phyloP scores from a whole-genome alignment of 257 asterid species.

The Solanum bukasovii region DNA sequence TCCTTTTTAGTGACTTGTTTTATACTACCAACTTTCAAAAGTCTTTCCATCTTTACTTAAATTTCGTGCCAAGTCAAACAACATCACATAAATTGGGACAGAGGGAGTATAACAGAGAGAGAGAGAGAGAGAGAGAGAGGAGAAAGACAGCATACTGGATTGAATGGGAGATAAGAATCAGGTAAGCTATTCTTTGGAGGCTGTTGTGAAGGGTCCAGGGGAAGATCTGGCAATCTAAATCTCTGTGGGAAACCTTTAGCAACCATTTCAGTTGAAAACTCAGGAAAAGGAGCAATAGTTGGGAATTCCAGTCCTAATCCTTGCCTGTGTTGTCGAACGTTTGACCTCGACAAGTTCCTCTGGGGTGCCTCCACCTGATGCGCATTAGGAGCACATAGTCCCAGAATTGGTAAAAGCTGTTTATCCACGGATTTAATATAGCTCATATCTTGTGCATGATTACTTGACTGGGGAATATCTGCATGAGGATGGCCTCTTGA shows the following conservation, averaged over 20 bases:
- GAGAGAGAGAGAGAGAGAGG: constrained; percentile 2
- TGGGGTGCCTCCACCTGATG: constrained; percentile 22
- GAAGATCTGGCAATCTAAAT: constrained; percentile 10
- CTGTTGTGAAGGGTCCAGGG: constrained; percentile 15
- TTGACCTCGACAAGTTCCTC: constrained; percentile 14
- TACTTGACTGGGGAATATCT: constrained; percentile 12
- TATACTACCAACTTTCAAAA: not conserved
- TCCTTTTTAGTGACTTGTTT: not conserved
- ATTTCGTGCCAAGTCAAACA: not conserved
- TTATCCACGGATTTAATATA: constrained; percentile 3
- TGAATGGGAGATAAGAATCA: constrained; percentile 32
- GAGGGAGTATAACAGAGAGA: not conserved
- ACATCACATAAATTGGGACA: not conserved
- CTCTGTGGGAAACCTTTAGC: constrained; percentile 1
- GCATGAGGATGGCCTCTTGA: constrained; percentile 24
- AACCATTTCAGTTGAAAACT: constrained; percentile 9
- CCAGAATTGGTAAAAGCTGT: constrained; percentile 21
- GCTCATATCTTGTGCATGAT: constrained; percentile 10
- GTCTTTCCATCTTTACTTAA: not conserved
- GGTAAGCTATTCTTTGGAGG: constrained; percentile 25
- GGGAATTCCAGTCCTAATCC: constrained; percentile 18
- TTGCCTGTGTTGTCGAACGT: constrained; percentile 11
- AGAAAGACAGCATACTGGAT: constrained; percentile 35
- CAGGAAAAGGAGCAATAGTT: constrained; percentile 12
- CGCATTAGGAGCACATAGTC: constrained; percentile 41